Evolutionary conservation across 192 early-diverging fungal species (phyloP).

Genomic region (Funneliformis geosporum): DNA sequence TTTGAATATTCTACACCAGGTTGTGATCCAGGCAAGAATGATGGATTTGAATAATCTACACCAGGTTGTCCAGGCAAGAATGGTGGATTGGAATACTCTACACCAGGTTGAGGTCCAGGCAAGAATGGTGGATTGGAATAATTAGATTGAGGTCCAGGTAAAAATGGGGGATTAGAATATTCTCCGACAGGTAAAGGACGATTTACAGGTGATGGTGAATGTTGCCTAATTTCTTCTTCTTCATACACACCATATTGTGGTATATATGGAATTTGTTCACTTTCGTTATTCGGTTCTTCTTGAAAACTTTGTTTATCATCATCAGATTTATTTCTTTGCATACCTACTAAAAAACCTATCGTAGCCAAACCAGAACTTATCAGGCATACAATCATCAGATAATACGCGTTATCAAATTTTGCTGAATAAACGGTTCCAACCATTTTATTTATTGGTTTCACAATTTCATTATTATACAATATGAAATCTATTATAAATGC

Average conservation of each 20-base stretch:
- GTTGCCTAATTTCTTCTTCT: no score
- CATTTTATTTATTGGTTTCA: background rate
- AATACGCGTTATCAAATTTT: background rate
- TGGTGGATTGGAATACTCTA: background rate
- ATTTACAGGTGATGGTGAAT: no score
- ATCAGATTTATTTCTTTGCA: background rate
- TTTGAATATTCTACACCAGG: background rate
- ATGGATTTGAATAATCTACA: background rate
- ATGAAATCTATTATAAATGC: background rate
- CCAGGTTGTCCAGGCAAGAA: background rate
- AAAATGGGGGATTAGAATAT: no score
- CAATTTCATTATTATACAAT: background rate
- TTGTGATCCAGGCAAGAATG: background rate
- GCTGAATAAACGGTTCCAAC: background rate
- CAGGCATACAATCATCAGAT: constrained; percentile 1
- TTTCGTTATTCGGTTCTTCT: background rate
- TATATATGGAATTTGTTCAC: no score
- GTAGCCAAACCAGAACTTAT: background rate
- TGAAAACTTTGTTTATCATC: background rate
- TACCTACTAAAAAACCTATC: background rate
- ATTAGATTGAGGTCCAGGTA: no score
- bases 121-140: background rate
- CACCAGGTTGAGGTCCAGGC: background rate
- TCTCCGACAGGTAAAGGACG: no score
- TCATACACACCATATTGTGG: no score